Conservation (phyloP, 352 stramenopile species). For the Pythium graminicola region DNA sequence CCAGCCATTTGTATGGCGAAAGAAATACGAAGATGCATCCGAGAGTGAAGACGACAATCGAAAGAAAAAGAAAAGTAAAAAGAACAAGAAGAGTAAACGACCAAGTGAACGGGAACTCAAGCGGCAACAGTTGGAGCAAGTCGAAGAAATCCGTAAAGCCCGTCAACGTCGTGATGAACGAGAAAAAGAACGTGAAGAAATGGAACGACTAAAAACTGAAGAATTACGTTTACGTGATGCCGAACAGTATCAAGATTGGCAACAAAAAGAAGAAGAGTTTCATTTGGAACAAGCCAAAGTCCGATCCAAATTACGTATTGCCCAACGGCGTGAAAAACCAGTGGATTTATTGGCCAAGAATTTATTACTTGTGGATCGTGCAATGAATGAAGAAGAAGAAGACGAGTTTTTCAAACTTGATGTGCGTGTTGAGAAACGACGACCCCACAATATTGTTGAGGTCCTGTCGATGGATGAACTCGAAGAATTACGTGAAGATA, state of each 20-base stretch:
- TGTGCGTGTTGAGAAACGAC: conserved; percentile 77
- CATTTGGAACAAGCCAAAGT: conserved; percentile 92
- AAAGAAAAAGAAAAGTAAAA: conserved; percentile 17
- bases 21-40: conserved; percentile 84
- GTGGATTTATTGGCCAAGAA: conserved; percentile 98
- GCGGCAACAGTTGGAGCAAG: conserved; percentile 62
- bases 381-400: conserved; percentile 54
- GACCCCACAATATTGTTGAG: conserved; percentile 62
- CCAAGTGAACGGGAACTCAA: conserved; percentile 56
- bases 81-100: conserved; percentile 21
- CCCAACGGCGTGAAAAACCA: conserved; percentile 91
- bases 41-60: conserved; percentile 9
- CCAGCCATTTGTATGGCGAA: conserved; percentile 96
- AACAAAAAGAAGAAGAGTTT: conserved; percentile 98
- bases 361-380: conserved; percentile 91
- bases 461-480: conserved; percentile 79
- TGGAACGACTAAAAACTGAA: conserved; percentile 93
- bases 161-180: conserved; percentile 81
- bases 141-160: conserved; percentile 97
- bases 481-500: conserved; percentile 78
- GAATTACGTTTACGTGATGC: conserved; percentile 93
- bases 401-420: conserved; percentile 59
- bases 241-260: conserved; percentile 97
- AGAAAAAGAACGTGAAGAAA: conserved; percentile 91
- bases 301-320: conserved; percentile 81